Conservation (phyloP, 2,329 filamentous ascomycete species). For the Monosporascus sp. region DNA sequence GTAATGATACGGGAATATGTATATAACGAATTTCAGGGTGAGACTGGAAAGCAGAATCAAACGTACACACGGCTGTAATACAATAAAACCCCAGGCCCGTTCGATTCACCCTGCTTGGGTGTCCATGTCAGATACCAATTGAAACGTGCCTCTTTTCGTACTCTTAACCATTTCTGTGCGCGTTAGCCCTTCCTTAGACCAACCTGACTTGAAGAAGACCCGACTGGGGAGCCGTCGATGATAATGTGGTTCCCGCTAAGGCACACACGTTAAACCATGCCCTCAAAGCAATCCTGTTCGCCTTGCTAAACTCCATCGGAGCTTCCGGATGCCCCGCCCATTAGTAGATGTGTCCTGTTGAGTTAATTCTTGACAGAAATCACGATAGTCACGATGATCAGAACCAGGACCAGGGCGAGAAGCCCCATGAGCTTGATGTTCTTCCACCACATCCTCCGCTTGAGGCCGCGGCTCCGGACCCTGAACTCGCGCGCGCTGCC, state of each 20-base stretch:
- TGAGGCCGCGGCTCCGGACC: constrained; percentile 77
- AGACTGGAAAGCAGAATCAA: constrained; percentile 6
- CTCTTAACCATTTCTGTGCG: too few species aligned
- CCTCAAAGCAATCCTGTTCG: not conserved
- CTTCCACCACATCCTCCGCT: constrained; percentile 99
- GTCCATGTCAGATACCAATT: constrained; percentile 10
- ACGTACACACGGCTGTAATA: constrained; percentile 19
- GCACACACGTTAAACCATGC: too few species aligned
- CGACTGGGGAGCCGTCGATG: too few species aligned
- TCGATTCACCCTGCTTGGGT: constrained; percentile 10
- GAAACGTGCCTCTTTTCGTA: not conserved
- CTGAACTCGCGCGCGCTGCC: constrained; percentile 87
- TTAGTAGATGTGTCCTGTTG: not conserved
- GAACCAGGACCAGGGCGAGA: constrained; percentile 60
- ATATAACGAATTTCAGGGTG: not conserved
- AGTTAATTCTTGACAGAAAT: constrained; percentile 44
- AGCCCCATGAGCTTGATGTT: constrained; percentile 92
- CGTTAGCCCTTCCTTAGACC: too few species aligned
- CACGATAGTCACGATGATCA: constrained; percentile 53
- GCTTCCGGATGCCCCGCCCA: too few species aligned
- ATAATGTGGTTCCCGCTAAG: too few species aligned
- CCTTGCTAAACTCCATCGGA: not conserved
- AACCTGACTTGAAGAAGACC: too few species aligned
- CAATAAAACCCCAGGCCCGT: constrained; percentile 6
- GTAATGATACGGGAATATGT: not conserved